Percentiles rank a stretch among this genome's conserved stretches.
phyloP scores from a whole-genome alignment of 164 flowering plant genomes.

The Aristolochia contorta region DNA sequence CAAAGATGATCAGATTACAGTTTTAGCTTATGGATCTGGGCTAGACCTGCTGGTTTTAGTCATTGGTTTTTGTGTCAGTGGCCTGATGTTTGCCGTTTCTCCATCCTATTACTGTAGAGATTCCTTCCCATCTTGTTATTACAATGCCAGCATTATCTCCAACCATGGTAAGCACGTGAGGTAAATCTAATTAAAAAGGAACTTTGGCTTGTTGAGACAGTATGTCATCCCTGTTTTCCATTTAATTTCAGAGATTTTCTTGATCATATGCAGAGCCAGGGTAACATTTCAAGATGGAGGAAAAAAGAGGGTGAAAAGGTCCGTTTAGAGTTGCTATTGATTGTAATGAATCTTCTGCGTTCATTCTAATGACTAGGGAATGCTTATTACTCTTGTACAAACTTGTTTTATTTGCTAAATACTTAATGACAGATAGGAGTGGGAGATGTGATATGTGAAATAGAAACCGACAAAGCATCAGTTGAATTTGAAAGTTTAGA shows the following conservation, averaged over 20 bases:
- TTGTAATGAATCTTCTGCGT: background rate
- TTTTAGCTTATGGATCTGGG: no score
- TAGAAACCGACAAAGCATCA: constrained; percentile 97
- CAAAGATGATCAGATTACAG: no score
- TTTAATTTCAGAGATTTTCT: background rate
- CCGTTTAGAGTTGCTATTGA: constrained; percentile 5
- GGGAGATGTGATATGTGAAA: constrained; percentile 88
- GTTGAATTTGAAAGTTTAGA: constrained; percentile 88
- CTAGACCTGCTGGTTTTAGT: background rate
- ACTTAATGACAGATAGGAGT: constrained; percentile 66
- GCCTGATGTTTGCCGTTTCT: background rate
- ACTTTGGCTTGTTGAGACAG: background rate
- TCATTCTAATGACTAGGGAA: background rate
- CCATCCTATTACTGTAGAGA: constrained; percentile 30
- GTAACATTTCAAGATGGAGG: constrained; percentile 84
- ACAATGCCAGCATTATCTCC: constrained; percentile 94
- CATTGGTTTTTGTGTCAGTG: background rate
- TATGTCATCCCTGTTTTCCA: background rate
- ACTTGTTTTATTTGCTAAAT: background rate
- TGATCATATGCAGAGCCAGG: constrained; percentile 57
- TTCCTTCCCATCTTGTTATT: constrained; percentile 46
- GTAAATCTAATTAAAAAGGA: background rate
- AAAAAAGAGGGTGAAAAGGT: constrained; percentile 94
- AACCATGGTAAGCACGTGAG: constrained; percentile 59
- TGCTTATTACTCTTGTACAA: no score